Conservation (phyloP, 805 yeast species). For the Candida chauliodis region DNA sequence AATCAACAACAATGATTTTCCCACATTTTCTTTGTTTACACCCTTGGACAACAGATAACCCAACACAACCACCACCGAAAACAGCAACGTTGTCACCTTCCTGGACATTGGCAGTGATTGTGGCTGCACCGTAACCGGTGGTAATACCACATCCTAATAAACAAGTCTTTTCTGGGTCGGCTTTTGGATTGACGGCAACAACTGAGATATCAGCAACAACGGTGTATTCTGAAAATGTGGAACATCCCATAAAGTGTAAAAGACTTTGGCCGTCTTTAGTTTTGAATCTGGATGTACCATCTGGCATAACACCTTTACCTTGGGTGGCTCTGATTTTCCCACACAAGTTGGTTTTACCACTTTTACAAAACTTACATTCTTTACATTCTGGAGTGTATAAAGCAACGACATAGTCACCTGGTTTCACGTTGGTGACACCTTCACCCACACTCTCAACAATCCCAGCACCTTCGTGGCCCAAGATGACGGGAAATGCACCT, state of each 20-base stretch:
- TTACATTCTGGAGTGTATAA: constrained; percentile 96
- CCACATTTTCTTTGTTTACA: constrained; percentile 80
- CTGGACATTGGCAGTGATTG: constrained; percentile 86
- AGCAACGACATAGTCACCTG: constrained; percentile 91
- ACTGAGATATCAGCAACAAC: constrained; percentile 97
- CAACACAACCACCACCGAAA: constrained; percentile 98
- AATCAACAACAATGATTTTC: constrained; percentile 79
- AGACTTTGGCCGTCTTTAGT: constrained; percentile 77
- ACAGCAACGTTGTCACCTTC: constrained; percentile 93
- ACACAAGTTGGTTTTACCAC: constrained; percentile 96
- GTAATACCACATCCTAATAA: constrained; percentile 98
- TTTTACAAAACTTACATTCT: constrained; percentile 90
- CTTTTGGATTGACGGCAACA: constrained; percentile 83
- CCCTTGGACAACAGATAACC: constrained; percentile 94
- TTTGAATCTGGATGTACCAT: constrained; percentile 89
- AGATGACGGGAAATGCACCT: constrained; percentile 87
- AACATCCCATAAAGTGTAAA: constrained; percentile 96
- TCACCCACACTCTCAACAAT: constrained; percentile 93
- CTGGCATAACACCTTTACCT: constrained; percentile 98
- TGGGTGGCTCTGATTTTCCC: constrained; percentile 95
- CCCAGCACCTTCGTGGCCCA: constrained; percentile 99
- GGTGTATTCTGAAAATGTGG: constrained; percentile 94
- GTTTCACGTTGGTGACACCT: constrained; percentile 85
- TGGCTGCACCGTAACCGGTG: constrained; percentile 97
- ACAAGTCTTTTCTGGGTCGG: constrained; percentile 83